These are phyloP conservation scores for Elaeis guineensis DNA, from an alignment of 176 grass and related monocot species.

Conservation along the genomic window DNA sequence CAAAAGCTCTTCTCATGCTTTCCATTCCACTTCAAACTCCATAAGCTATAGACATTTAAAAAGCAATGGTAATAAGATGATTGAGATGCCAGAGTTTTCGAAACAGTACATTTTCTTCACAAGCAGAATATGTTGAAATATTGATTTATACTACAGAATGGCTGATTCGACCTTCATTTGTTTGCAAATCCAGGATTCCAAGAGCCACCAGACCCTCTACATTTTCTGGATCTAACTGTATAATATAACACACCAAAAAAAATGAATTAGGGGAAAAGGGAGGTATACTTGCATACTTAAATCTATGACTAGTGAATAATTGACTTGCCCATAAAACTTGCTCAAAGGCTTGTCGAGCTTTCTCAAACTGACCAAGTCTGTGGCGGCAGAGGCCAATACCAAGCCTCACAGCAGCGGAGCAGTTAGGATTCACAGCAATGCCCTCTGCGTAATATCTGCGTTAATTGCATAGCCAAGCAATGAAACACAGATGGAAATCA, in stretches of 20 bases:
- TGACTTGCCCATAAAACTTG: conserved; percentile 55
- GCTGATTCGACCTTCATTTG: conserved; percentile 62
- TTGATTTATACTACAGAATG: no score
- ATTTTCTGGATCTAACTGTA: conserved; percentile 86
- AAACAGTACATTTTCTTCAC: neutral
- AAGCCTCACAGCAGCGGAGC: conserved; percentile 77
- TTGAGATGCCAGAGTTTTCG: neutral
- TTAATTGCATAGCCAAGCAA: neutral
- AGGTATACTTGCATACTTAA: conserved; percentile 6
- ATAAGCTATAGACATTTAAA: conserved; percentile 37
- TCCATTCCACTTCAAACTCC: conserved; percentile 73
- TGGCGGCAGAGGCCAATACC: conserved; percentile 89
- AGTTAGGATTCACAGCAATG: conserved; percentile 49
- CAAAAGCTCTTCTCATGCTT: conserved; percentile 71
- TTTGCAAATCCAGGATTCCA: conserved; percentile 92
- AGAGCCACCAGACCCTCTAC: conserved; percentile 81
- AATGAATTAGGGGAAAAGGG: conserved; percentile 10
- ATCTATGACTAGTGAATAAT: neutral
- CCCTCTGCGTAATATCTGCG: conserved; percentile 35
- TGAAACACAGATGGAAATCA: neutral
- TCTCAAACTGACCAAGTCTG: conserved; percentile 84
- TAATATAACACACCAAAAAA: conserved; percentile 15
- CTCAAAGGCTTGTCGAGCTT: conserved; percentile 82
- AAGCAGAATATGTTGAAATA: no score
- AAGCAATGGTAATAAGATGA: neutral